Conservation (phyloP, 768 basidiomycete species). For the Pleurotus citrinopileatus region DNA sequence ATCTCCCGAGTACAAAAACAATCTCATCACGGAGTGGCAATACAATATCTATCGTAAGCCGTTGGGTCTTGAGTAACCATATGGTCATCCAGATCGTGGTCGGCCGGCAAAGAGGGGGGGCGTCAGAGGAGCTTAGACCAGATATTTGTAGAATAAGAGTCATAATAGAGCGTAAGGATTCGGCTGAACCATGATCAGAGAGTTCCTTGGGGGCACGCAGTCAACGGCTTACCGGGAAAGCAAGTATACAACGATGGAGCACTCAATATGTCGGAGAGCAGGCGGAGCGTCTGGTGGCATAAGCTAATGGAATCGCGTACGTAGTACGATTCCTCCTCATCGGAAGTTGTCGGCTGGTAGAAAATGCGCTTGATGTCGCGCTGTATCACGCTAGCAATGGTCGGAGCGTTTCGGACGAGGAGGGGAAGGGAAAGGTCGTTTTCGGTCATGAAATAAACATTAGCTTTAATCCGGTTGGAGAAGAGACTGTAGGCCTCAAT, state of each 20-base stretch:
- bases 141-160: background rate
- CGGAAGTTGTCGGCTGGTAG: constrained; percentile 25
- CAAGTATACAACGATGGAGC: constrained; percentile 40
- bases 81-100: constrained; percentile 40
- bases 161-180: background rate
- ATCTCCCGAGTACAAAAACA: constrained; percentile 29
- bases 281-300: constrained; percentile 52
- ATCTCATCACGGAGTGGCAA: constrained; percentile 27
- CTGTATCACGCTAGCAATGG: constrained; percentile 38
- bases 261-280: constrained; percentile 49
- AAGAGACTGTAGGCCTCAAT: constrained; percentile 60
- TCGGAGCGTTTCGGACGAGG: constrained; percentile 29
- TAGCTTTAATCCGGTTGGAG: constrained; percentile 38
- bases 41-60: constrained; percentile 41
- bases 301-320: constrained; percentile 40
- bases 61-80: constrained; percentile 49
- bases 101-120: constrained; percentile 2
- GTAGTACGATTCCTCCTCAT: constrained; percentile 9
- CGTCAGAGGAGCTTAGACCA: background rate
- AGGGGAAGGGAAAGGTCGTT: constrained; percentile 10
- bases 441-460: constrained; percentile 14
- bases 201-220: background rate
- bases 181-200: background rate
- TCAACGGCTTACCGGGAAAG: constrained; percentile 44
- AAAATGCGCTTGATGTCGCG: constrained; percentile 51